Conservation (phyloP, 768 basidiomycete genomes). For the Lentinula sp. region DNA sequence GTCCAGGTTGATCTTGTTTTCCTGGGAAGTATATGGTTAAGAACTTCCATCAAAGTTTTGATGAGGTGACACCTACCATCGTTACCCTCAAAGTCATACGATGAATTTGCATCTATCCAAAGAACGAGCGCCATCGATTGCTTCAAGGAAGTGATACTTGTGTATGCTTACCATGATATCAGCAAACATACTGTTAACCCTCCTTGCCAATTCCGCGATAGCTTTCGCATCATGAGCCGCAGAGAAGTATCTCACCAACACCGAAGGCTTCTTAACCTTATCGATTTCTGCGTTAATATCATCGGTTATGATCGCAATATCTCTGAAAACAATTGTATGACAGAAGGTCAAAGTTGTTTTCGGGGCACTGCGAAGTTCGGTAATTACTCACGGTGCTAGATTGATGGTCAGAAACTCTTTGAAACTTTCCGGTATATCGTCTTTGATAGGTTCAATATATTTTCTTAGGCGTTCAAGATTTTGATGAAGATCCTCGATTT, state of each 20-base stretch:
- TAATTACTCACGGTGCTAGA: not conserved
- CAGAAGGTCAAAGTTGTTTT: no score
- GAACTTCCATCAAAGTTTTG: not conserved
- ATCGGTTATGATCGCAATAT: not conserved
- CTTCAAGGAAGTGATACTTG: not conserved
- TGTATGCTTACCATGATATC: not conserved
- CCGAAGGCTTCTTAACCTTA: not conserved
- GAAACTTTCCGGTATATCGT: not conserved
- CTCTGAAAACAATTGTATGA: not conserved
- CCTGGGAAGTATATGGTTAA: not conserved
- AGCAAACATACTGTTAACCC: not conserved
- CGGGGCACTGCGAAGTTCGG: not conserved
- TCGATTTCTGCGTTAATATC: not conserved
- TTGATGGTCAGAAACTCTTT: not conserved
- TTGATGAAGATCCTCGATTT: not conserved
- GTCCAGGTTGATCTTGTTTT: not conserved
- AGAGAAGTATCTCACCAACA: not conserved
- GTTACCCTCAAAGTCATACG: not conserved
- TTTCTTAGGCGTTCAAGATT: not conserved
- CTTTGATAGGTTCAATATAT: not conserved
- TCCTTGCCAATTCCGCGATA: not conserved
- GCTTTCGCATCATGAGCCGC: not conserved
- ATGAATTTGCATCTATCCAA: not conserved
- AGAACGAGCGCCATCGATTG: not conserved
- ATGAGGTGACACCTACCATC: not conserved